phyloP scores from a whole-genome alignment of 768 basidiomycete species.

The Trametes cubensis region DNA sequence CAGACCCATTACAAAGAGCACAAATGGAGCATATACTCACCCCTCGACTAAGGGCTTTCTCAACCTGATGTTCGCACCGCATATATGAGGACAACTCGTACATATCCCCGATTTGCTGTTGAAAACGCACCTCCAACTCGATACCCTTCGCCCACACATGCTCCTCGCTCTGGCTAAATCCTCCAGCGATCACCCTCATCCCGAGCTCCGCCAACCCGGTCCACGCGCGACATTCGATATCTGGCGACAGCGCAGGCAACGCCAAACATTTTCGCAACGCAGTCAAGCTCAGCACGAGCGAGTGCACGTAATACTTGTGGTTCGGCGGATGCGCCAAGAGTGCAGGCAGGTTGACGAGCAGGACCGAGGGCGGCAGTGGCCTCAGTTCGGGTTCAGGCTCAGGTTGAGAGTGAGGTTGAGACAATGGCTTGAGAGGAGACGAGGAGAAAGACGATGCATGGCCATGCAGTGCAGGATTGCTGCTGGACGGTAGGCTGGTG shows the following conservation, averaged over 20 bases:
- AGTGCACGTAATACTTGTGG: slow-evolving; percentile 55
- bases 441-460: background rate
- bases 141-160: slow-evolving; percentile 52
- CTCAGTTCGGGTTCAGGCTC: slow-evolving; percentile 23
- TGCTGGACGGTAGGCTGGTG: slow-evolving; percentile 14
- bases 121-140: slow-evolving; percentile 51
- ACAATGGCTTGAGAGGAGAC: background rate
- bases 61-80: slow-evolving; percentile 41
- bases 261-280: slow-evolving; percentile 60
- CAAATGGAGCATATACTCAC: slow-evolving; percentile 44
- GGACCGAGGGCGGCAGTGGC: slow-evolving; percentile 44
- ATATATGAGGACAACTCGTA: background rate
- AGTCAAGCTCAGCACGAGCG: slow-evolving; percentile 56
- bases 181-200: slow-evolving; percentile 54
- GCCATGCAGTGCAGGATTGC: background rate
- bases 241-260: slow-evolving; percentile 51
- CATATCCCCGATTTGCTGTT: background rate
- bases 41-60: slow-evolving; percentile 69
- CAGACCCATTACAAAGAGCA: background rate
- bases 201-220: slow-evolving; percentile 71
- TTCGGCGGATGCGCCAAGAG: slow-evolving; percentile 67
- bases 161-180: slow-evolving; percentile 41
- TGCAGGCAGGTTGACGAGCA: slow-evolving; percentile 64
- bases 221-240: slow-evolving; percentile 73
- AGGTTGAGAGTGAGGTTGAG: background rate